A percentile compares a stretch with the other conserved stretches of the same genome.
Conservation (phyloP, 2,329 filamentous ascomycete genomes). For the Plectosphaerella plurivora region DNA sequence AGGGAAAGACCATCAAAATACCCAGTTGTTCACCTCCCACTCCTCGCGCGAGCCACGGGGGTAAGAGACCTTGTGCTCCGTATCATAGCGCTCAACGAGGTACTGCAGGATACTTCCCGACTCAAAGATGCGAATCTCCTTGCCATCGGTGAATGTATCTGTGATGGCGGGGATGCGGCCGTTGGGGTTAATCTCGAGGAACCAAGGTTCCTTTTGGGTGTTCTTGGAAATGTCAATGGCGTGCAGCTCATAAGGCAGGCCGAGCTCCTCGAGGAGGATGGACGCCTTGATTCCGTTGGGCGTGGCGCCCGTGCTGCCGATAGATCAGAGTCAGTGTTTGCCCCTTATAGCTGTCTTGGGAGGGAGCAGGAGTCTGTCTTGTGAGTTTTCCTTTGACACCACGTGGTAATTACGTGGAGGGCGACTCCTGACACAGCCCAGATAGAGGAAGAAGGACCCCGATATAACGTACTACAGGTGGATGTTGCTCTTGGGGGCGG, state of each 20-base stretch:
- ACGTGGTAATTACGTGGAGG: too few species aligned
- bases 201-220: constrained; percentile 61
- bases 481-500: constrained; percentile 54
- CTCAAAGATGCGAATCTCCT: constrained; percentile 74
- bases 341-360: too few species aligned
- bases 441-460: constrained; percentile 24
- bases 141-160: constrained; percentile 70
- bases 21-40: constrained; percentile 78
- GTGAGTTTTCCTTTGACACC: too few species aligned
- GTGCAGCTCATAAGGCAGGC: constrained; percentile 69
- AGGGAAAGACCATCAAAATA: constrained; percentile 19
- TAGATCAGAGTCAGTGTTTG: too few species aligned
- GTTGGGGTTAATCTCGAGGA: constrained; percentile 88
- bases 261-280: constrained; percentile 81
- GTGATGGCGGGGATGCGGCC: constrained; percentile 86
- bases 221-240: constrained; percentile 67
- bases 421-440: too few species aligned
- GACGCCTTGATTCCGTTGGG: constrained; percentile 90
- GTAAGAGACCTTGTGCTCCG: constrained; percentile 77
- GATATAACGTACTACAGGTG: constrained; percentile 70
- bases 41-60: constrained; percentile 67
- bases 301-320: constrained; percentile 38
- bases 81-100: constrained; percentile 76
- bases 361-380: too few species aligned
- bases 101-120: constrained; percentile 82